Conservation (phyloP, 1,284 basidiomycete genomes). For the Xerocomus nothofagi region DNA sequence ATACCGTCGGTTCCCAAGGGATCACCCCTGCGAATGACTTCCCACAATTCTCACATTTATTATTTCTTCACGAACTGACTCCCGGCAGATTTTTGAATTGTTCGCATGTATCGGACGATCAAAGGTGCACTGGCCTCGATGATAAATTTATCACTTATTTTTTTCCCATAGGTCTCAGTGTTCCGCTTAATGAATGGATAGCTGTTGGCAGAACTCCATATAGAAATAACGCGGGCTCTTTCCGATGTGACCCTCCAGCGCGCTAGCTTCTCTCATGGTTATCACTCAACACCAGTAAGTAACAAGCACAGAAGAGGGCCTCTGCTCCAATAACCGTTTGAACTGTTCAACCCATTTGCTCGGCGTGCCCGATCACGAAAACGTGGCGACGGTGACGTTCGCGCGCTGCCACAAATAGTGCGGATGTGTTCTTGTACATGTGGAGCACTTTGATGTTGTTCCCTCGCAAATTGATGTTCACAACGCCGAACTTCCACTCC, state of each 20-base stretch:
- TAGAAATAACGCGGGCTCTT: neutral
- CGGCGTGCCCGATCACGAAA: neutral
- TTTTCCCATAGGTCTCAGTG: constrained; percentile 5
- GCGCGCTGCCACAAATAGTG: constrained; percentile 10
- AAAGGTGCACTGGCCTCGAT: neutral
- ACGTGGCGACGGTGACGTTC: constrained; percentile 3
- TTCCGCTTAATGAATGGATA: neutral
- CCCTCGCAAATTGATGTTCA: constrained; percentile 9
- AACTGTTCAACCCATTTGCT: constrained; percentile 1
- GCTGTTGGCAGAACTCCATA: neutral
- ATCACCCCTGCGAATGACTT: constrained; percentile 1
- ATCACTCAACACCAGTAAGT: neutral
- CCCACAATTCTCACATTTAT: neutral
- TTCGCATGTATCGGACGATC: neutral
- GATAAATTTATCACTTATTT: constrained; percentile 2
- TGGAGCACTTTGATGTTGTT: constrained; percentile 9
- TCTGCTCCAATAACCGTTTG: neutral
- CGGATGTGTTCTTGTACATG: constrained; percentile 2
- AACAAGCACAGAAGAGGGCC: neutral
- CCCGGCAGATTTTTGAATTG: neutral
- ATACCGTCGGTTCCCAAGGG: constrained; percentile 2
- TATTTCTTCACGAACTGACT: neutral
- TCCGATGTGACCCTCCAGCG: neutral
- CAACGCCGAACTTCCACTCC: neutral
- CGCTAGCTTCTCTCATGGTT: neutral